Conservation (phyloP, 2,329 filamentous ascomycete genomes). For the Fusarium clavum region DNA sequence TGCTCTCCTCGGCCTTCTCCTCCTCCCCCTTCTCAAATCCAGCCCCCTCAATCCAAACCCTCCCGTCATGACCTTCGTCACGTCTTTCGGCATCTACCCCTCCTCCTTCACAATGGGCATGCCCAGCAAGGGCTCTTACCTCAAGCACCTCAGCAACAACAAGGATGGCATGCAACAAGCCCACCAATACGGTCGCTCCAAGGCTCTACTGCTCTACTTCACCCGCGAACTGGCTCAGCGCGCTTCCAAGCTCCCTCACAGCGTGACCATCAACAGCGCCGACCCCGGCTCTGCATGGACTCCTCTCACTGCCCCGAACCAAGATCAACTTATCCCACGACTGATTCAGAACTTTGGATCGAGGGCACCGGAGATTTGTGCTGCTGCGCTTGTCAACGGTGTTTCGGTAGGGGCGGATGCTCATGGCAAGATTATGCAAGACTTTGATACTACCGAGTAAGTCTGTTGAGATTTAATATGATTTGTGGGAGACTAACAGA, state of each 20-base stretch:
- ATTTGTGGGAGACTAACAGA: slow-evolving; percentile 1
- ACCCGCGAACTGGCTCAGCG: slow-evolving; percentile 51
- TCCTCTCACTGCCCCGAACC: slow-evolving; percentile 52
- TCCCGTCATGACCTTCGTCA: slow-evolving; percentile 54
- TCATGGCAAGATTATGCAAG: slow-evolving; percentile 54
- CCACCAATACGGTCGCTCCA: slow-evolving; percentile 55
- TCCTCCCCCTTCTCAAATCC: slow-evolving; percentile 50
- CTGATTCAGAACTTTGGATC: slow-evolving; percentile 55
- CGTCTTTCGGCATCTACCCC: slow-evolving; percentile 53
- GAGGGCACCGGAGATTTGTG: slow-evolving; percentile 51
- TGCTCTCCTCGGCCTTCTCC: slow-evolving; percentile 50
- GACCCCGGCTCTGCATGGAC: slow-evolving; percentile 55
- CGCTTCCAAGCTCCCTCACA: slow-evolving; percentile 37
- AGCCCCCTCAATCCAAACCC: slow-evolving; percentile 49
- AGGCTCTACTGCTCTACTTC: slow-evolving; percentile 53
- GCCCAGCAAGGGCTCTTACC: slow-evolving; percentile 50
- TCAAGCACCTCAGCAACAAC: slow-evolving; percentile 52
- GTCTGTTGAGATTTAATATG: slow-evolving; percentile 10
- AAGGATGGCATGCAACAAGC: slow-evolving; percentile 52
- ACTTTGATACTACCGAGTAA: slow-evolving; percentile 52
- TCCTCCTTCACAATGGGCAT: slow-evolving; percentile 53
- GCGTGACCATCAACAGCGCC: slow-evolving; percentile 54
- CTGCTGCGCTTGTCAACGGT: slow-evolving; percentile 54
- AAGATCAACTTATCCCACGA: slow-evolving; percentile 51
- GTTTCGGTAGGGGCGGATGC: slow-evolving; percentile 48